Evolutionary conservation across 2,329 filamentous ascomycete genomes (phyloP).

Genomic region (Drechslerella coelobrocha): DNA sequence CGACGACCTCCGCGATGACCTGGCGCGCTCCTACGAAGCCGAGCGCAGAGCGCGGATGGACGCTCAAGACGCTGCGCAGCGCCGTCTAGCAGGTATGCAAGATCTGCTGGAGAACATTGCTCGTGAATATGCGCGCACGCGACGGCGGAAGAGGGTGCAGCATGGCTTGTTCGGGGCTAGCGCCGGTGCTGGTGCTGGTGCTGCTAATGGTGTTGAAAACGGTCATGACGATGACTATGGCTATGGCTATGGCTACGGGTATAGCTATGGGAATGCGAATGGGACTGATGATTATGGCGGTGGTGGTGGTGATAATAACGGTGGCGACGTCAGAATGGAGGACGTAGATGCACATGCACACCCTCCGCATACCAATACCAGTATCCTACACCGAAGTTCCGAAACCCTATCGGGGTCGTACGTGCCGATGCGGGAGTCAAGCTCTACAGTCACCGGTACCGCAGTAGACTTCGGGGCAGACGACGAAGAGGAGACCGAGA

Average conservation of each 20-base stretch:
- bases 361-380: too few species aligned
- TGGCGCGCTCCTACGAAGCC: constrained; percentile 16
- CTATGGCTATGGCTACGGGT: too few species aligned
- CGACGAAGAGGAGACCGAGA: background rate
- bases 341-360: too few species aligned
- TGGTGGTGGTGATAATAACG: too few species aligned
- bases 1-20: constrained; percentile 19
- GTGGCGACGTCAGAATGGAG: too few species aligned
- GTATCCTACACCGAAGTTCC: too few species aligned
- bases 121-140: constrained; percentile 11
- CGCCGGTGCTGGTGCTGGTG: background rate
- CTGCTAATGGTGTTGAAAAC: background rate
- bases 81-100: constrained; percentile 23
- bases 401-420: too few species aligned
- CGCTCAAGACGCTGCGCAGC: constrained; percentile 21
- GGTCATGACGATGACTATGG: background rate
- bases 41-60: constrained; percentile 25
- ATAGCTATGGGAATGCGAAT: too few species aligned
- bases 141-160: constrained; percentile 8
- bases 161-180: constrained; percentile 24
- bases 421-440: background rate
- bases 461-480: background rate
- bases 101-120: constrained; percentile 17
- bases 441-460: background rate
- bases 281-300: too few species aligned